Evolutionary conservation across 306 rosid species (phyloP).

Genomic region (Quercus alba): DNA sequence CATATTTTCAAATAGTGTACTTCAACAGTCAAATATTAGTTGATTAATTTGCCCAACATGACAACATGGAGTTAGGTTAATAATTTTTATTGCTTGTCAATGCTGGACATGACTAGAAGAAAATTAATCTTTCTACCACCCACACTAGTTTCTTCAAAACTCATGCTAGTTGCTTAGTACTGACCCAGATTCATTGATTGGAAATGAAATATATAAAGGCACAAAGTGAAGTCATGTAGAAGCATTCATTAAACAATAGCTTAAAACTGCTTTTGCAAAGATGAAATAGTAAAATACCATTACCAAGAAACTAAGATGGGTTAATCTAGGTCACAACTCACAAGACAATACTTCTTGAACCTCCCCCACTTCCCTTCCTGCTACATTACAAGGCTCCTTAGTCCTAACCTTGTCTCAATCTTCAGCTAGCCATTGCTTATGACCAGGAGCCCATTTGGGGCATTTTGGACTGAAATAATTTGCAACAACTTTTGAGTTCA

Average conservation of each 20-base stretch:
- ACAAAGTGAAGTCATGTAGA: background rate
- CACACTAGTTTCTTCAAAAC: background rate
- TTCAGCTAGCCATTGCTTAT: slow-evolving; percentile 29
- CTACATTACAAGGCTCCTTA: background rate
- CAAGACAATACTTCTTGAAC: background rate
- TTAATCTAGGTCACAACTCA: background rate
- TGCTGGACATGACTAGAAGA: background rate
- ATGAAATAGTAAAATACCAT: background rate
- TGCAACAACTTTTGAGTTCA: slow-evolving; percentile 34
- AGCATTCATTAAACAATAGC: background rate
- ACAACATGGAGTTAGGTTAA: background rate
- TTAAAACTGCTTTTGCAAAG: background rate
- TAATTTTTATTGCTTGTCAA: background rate
- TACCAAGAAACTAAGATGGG: background rate
- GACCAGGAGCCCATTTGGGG: slow-evolving; percentile 52
- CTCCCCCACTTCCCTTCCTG: background rate
- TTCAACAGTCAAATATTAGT: too few species aligned
- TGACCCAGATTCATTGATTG: background rate
- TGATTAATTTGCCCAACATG: background rate
- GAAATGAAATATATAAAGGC: background rate
- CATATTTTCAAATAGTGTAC: background rate
- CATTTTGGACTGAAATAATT: slow-evolving; percentile 43
- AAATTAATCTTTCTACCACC: background rate
- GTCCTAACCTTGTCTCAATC: background rate
- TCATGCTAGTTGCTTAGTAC: background rate